Base-by-base conservation (phyloP, 2,329 filamentous ascomycete species). In the Orbilia javanica region DNA sequence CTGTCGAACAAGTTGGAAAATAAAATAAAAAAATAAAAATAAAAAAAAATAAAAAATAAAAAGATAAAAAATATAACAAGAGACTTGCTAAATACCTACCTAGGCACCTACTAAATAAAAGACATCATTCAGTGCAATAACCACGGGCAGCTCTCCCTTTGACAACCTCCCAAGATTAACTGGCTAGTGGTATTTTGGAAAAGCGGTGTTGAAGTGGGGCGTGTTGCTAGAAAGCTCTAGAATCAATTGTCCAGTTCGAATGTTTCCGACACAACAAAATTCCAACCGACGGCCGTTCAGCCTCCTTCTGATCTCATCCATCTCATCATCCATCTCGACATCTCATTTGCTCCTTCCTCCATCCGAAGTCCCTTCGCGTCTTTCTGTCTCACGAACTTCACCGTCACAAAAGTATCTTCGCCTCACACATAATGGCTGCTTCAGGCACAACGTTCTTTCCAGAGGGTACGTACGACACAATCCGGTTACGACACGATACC, bases 201-300 rank as follows among this genome's bases (percentile, higher is more conserved):
- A 22, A 20, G 48, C 22, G 48, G 65, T 36, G 68, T 71, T 70
- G 67, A 60, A n/a, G 68, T 72, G 69, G 69, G 69, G 60, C 64
- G 50, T 20, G 53, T 62, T 44, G 57, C 36, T 77, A 66, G 74
- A 78, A 78, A 53, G 67, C 74, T 78, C 67, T 78, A 57, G 74
- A 78, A 78, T 34, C n/a, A n/a, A n/a, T n/a, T n/a, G n/a, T 50
- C 7, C 11, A 15, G 11, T 13, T 1, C 13, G 36, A 39, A 39
- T n/a, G 25, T 50, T 50, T 20, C 55, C 44, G 29, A 20, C 57
- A 48, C 39, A 39, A n/a, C 57, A 57, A 57, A 55, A 46, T 34
- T 11, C 53, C 66, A 62, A 46, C 62, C 25, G 42, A 68, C 55
- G 22, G 20, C 52, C 5, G 50, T 36, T 60, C 68, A 63, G 60